Percentiles rank a stretch among this genome's conserved stretches.
Conservation (phyloP, 2,329 filamentous ascomycete species). For the Colletotrichum cuscutae region DNA sequence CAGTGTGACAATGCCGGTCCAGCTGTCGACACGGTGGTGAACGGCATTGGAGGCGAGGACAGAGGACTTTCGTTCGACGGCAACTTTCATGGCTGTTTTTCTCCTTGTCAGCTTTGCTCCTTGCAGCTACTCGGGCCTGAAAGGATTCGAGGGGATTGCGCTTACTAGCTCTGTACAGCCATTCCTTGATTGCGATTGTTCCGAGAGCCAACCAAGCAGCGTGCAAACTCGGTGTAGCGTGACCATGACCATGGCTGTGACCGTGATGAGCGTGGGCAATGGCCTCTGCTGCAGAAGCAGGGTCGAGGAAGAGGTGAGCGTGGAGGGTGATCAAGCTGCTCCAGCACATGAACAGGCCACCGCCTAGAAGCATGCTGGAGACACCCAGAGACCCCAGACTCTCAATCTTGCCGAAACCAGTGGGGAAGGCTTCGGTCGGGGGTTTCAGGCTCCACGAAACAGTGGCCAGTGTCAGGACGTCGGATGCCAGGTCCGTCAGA, state of each 20-base stretch:
- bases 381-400: conserved; percentile 93
- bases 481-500: conserved; percentile 93
- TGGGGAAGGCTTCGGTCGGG: conserved; percentile 84
- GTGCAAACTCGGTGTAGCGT: conserved; percentile 84
- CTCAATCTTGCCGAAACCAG: conserved; percentile 97
- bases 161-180: conserved; percentile 95
- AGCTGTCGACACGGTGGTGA: conserved; percentile 94
- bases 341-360: conserved; percentile 92
- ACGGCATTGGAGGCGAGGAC: conserved; percentile 96
- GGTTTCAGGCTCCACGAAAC: conserved; percentile 93
- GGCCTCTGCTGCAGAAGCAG: conserved; percentile 61
- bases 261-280: conserved; percentile 70
- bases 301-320: conserved; percentile 77
- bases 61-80: conserved; percentile 91
- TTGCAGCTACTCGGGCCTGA: neutral
- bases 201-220: conserved; percentile 94
- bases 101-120: conserved; percentile 10
- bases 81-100: conserved; percentile 87
- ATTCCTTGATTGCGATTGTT: conserved; percentile 94
- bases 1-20: conserved; percentile 94
- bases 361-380: conserved; percentile 87
- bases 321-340: conserved; percentile 78
- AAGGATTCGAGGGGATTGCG: conserved; percentile 39
- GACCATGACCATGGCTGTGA: conserved; percentile 69
- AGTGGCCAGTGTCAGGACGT: conserved; percentile 92